Evolutionary conservation across 2,329 filamentous ascomycete genomes (phyloP), one percentile per base, ranked within the genome.

Genomic region (Tolypocladium ophioglossoides): DNA sequence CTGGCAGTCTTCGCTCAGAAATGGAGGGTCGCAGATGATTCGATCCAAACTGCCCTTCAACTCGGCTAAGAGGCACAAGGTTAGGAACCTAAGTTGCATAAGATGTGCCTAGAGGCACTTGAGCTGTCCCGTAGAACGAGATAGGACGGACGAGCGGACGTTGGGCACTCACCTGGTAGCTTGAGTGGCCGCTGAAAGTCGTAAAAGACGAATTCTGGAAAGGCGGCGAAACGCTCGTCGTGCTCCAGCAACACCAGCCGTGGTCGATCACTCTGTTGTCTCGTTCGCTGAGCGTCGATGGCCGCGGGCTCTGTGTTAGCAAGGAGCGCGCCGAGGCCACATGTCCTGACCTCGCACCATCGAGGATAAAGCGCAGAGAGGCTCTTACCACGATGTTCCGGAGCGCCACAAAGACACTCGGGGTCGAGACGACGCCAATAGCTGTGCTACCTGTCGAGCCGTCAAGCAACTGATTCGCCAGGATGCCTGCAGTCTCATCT

Each of bases 1-100:
- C 67, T 92, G 87, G 66, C 88, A 92, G 64, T 92, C 87, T 57
- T 87, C 80, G 66, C 82, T 89, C 38, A 92, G 74, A 66, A 92
- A 92, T 0, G 89, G 89, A 10, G 89, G 89, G 64, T 94, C 89
- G 61, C 80, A 81, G 53, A 91, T 85, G 56, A 92, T 78, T 53
- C 83, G 78, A 68, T 90, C 85, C 49, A 86, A 80, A 22, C 70
- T 73, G 22, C 79, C 81, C 64, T 86, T 88, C 38, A 91, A 68
- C 37, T 78, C 68, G 14, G 67, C 75, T 79, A 22, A 24, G n/a
- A 10, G 32, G 9, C 20, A 44, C 8, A 4, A 24, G 20, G 24
- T 50, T 14, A 22, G 34, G 16, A 46, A 30, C 40, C 16, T 22
- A 24, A 30, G 4, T n/a, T 46, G 41, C 41, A 30, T 30, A 11